Evolutionary conservation across 805 yeast species (phyloP).

Genomic region (Ogataea parapolymorpha): DNA sequence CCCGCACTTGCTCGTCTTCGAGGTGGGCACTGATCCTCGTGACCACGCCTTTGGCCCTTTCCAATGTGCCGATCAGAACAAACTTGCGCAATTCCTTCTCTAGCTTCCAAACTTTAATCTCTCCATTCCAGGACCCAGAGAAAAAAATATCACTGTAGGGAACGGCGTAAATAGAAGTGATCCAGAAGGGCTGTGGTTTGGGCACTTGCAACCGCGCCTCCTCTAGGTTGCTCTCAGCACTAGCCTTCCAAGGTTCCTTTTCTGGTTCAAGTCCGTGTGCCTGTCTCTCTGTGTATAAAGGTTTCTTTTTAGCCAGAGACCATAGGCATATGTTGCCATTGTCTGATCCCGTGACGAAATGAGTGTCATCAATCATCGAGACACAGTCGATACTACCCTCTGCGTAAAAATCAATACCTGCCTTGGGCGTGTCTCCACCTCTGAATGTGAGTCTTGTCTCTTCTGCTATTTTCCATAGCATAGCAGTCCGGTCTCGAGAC

Average conservation of each 20-base stretch:
- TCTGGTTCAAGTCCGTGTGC: slow-evolving; percentile 70
- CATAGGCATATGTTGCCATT: slow-evolving; percentile 89
- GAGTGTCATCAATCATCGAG: slow-evolving; percentile 86
- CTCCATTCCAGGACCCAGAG: slow-evolving; percentile 87
- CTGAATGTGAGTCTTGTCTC: slow-evolving; percentile 91
- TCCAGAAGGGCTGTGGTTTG: slow-evolving; percentile 74
- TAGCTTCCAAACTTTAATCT: slow-evolving; percentile 73
- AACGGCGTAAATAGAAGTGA: slow-evolving; percentile 74
- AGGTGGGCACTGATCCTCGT: slow-evolving; percentile 56
- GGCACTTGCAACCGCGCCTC: slow-evolving; percentile 55
- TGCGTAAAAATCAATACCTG: slow-evolving; percentile 40
- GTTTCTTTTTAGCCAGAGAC: slow-evolving; percentile 89
- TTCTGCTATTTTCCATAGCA: slow-evolving; percentile 95
- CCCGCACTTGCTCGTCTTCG: slow-evolving; percentile 48
- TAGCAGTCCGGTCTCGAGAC: slow-evolving; percentile 88
- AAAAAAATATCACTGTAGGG: slow-evolving; percentile 84
- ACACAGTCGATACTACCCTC: slow-evolving; percentile 93
- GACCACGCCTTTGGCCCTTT: slow-evolving; percentile 66
- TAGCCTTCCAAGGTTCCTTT: slow-evolving; percentile 46
- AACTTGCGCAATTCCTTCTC: slow-evolving; percentile 63
- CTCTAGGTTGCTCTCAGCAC: slow-evolving; percentile 44
- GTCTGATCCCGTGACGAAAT: slow-evolving; percentile 93
- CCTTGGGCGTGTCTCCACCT: slow-evolving; percentile 65
- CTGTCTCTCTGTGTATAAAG: slow-evolving; percentile 60
- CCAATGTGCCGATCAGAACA: slow-evolving; percentile 50